Base-by-base conservation (phyloP, 2,329 filamentous ascomycete species). In the Stemphylium lycopersici region DNA sequence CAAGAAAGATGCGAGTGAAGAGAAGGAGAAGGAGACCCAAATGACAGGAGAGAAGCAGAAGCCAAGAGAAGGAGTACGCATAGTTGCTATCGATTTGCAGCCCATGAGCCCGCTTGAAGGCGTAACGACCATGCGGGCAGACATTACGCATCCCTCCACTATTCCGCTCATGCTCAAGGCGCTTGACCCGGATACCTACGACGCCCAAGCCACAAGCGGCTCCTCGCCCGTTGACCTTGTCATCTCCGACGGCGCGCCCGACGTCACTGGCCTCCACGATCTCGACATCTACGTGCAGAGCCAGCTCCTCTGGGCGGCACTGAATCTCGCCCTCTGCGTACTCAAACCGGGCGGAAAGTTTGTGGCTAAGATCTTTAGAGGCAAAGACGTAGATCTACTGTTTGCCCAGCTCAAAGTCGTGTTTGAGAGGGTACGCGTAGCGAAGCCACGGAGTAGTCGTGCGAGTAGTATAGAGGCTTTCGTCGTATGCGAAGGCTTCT, bases 241-340 rank as follows among this genome's bases (percentile, higher is more conserved):
- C 20, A 85, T 99, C 59, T 96, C 91, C 53, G 95, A 99, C 68
- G 95, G 95, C 48, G 95, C 95, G 0, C 95, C 95, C 0, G 95
- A 99, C 69, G 95, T 99, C 11, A 99, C 95, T 0, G 95, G 95
- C 16, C 83, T 99, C 1, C 95, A 99, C 75, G 95, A 99, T 74
- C 85, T 99, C 32, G 95, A 99, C 76, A 98, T 98, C 65, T 99
- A 99, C 77, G 90, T 99, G 15, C 95, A 99, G 77, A 93, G 90
- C 7, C 95, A 98, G 77, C 84, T 99, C 7, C 87, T 99, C 44
- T 97, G 96, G 76, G 91, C 93, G 0, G 95, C 95, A 0, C 84
- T 99, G 16, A 96, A 97, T 74, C 85, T 99, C 2, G 92, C 95
- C 0, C 85, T 97, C 11, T 96, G 93, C 71, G 92, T 99, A 11